A percentile compares a stretch with the other conserved stretches of the same genome.
phyloP scores from a whole-genome alignment of 169 alveolate species.

The Ichthyophthirius multifiliis region DNA sequence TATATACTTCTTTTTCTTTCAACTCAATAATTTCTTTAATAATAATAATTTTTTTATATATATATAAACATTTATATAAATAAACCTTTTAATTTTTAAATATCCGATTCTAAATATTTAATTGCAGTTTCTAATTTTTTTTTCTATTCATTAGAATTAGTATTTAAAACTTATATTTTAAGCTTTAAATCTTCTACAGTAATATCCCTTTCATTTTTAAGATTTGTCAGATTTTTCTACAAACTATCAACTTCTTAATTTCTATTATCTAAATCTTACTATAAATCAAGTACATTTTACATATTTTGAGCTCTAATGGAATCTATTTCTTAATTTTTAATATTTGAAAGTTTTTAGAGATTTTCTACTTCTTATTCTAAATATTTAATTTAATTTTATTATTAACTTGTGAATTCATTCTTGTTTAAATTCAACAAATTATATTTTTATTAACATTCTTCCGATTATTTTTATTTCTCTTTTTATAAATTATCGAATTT shows the following conservation, averaged over 20 bases:
- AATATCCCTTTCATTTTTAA: background rate
- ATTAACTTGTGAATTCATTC: background rate
- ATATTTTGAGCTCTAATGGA: background rate
- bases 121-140: background rate
- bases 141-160: background rate
- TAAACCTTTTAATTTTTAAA: background rate
- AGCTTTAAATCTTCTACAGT: constrained; percentile 1
- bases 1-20: constrained; percentile 3
- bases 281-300: background rate
- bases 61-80: background rate
- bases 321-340: constrained; percentile 2
- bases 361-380: background rate
- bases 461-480: background rate
- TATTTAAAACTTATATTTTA: background rate
- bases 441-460: background rate
- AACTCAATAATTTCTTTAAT: background rate
- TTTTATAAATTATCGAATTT: background rate
- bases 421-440: background rate
- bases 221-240: background rate
- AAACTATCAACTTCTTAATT: background rate
- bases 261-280: background rate
- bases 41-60: background rate
- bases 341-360: background rate
- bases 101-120: background rate
- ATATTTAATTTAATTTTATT: background rate